Base-by-base conservation (phyloP, 495 filamentous ascomycete genomes). In the Neurospora sp. region DNA sequence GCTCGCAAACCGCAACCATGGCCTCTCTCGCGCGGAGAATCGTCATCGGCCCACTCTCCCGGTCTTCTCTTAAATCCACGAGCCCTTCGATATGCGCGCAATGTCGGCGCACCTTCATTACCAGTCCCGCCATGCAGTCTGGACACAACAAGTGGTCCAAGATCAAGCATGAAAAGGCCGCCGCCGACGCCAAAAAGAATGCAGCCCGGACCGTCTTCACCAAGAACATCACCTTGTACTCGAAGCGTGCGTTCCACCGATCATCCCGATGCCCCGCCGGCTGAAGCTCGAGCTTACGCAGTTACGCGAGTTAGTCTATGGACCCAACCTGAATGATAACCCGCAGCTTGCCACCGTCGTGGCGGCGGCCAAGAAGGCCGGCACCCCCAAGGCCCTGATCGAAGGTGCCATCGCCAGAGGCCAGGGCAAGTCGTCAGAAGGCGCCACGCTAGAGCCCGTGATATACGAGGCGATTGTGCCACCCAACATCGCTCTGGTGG, bases 101-200 rank as follows among this genome's bases (percentile, higher is more conserved):
- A 80, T 88, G 84, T 74, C 54, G 82, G 27, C 81, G 83, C 27
- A 70, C 82, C 70, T 91, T 94, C 78, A 84, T 86, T 39, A 86
- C 86, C 23, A 86, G 85, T 23, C 69, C 87, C 3, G 39, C 75
- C 6, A 75, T 85, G 8, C 81, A 82, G 39, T 92, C 92, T 62
- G 94, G 94, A 41, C 93, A 97, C 82, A 97, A 89, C 80, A 90
- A 92, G 79, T 99, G 96, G 96, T 92, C 93, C 42, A 96, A 94
- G 75, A 98, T 98, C 82, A 92, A 90, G 76, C 96, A 99, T 80
- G 93, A 94, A 83, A 99, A 99, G 81, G 92, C 88, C 46, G 91
- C 89, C 76, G 89, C 89, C 75, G 94, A 98, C 82, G 80, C 80
- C 14, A 85, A 84, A 75, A 91, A 88, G 77, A 88, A 81, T 72